Base-by-base conservation (phyloP, 2,329 filamentous ascomycete species). In the Aspergillus felis region DNA sequence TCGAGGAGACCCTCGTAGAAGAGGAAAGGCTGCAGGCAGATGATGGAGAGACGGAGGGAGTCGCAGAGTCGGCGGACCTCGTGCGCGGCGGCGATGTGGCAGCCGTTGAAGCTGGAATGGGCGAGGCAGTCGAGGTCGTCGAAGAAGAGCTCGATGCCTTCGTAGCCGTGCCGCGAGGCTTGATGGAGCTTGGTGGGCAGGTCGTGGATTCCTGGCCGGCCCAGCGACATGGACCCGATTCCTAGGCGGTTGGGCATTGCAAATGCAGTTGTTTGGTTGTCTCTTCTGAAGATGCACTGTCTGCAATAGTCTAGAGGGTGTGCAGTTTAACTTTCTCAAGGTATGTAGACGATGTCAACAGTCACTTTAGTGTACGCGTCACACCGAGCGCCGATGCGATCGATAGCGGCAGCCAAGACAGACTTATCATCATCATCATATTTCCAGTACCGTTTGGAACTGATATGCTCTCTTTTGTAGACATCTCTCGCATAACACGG, bases 171-270 rank as follows among this genome's bases (percentile, higher is more conserved):
- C 4, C 55, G 77, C 5, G 82, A 78, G 9, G 89, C 89, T 76
- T 86, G 83, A 68, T 86, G 80, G 51, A 93, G 81, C 68, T 92
- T 93, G 68, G 82, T 76, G 1, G 80, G 73, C 24, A 93, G 79
- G 28, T 80, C 78, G 72, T 93, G 90, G 61, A 88, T 84, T 68
- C 87, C 87, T 66, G 85, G 86, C 46, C 88, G 85, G 46, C 90
- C 89, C 1, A 93, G 81, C 51, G 88, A 92, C 81, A 92, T 90
- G 61, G 88, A 89, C 57, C 86, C 86, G 68, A 93, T 92, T 42
- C 82, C 88, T 62, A 87, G 82, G 50, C 64, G 67, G 60, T 69
- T 68, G 56, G 57, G 56, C 66, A 70, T 71, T 55, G 55, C 59
- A 29, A 29, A 29, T 12, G 3, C 28, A 12, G 28, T 29, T 25